Base-by-base conservation (phyloP, 352 stramenopile genomes). In the Phytophthora hybrid region DNA sequence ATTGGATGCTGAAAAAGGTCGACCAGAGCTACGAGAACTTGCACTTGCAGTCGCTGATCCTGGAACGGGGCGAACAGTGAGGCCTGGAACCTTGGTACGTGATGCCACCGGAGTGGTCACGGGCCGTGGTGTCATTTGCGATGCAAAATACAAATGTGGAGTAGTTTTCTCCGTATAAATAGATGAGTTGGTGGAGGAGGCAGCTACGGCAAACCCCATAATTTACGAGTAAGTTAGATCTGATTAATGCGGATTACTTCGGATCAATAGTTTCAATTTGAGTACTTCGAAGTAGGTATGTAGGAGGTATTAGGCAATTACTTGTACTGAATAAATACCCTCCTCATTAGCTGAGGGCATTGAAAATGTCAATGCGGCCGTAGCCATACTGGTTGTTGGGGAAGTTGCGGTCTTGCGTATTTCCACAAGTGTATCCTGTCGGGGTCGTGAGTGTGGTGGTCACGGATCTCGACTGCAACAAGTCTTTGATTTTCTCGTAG, bases 311-410 rank as follows among this genome's bases (percentile, higher is more conserved):
- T 31, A 31, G 29, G 29, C 29, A 16, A n/a, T 52, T 61, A n/a
- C n/a, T n/a, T n/a, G n/a, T n/a, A n/a, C 19, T 6, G 23, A 41
- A 14, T 32, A 58, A 58, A 26, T 37, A 39, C 16, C 23, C 53
- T 49, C 5, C 29, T 31, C 29, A 31, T 46, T 69, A 80, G 31
- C 68, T 66, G 21, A 83, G 74, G 41, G 63, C 44, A 16, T 69
- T 78, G 58, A 77, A 79, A 53, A 78, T 78, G 60, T 89, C 80
- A 51, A 87, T 47, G 32, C 80, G 82, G 13, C 82, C 82, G 55
- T 89, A 84, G 54, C 82, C 82, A 29, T 84, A 86, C 23, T 83
- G 76, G 69, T 89, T 89, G 80, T 93, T 93, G 1, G 86, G 86
- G 54, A 86, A 87, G 2, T 73, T 74, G 1, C 47, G 51, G 44